A percentile compares a stretch with the other conserved stretches of the same genome.
These are phyloP conservation scores for Botrytis deweyae DNA, from an alignment of 2,329 filamentous ascomycete genomes.

Conservation along the genomic window DNA sequence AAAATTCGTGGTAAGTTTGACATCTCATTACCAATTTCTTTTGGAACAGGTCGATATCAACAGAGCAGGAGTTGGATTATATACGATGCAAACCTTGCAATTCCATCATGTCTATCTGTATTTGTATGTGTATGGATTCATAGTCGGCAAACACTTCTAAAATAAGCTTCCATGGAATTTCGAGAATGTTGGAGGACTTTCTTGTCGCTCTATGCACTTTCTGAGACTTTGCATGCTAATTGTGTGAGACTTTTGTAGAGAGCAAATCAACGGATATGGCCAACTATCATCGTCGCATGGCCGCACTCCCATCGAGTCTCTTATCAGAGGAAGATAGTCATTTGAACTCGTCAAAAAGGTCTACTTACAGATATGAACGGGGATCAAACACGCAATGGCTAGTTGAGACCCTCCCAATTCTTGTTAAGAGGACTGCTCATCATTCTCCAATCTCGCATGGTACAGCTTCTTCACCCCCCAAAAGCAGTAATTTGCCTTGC, in stretches of 20 bases:
- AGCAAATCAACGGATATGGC: not conserved
- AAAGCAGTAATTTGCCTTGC: not conserved
- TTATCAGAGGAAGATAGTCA: not conserved
- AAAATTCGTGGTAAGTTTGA: not conserved
- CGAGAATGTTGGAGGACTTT: not conserved
- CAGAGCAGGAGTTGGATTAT: not conserved
- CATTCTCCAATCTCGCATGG: not conserved
- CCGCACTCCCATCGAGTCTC: not conserved
- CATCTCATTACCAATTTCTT: not conserved
- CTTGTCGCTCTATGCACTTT: not conserved
- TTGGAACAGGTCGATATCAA: not conserved
- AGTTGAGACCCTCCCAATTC: not conserved
- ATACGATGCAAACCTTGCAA: too few species aligned
- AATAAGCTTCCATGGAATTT: not conserved
- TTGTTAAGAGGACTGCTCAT: not conserved
- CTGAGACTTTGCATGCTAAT: slow-evolving; percentile 8
- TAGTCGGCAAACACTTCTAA: not conserved
- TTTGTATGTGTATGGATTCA: not conserved
- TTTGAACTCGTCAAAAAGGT: not conserved
- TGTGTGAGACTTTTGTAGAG: not conserved
- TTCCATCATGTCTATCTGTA: not conserved
- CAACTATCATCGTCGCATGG: not conserved
- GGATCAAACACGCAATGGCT: not conserved
- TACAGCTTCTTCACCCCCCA: not conserved
- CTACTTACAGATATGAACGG: not conserved